Base-by-base conservation (phyloP, 139 green algal species). In the Ettlia oleoabundans region DNA sequence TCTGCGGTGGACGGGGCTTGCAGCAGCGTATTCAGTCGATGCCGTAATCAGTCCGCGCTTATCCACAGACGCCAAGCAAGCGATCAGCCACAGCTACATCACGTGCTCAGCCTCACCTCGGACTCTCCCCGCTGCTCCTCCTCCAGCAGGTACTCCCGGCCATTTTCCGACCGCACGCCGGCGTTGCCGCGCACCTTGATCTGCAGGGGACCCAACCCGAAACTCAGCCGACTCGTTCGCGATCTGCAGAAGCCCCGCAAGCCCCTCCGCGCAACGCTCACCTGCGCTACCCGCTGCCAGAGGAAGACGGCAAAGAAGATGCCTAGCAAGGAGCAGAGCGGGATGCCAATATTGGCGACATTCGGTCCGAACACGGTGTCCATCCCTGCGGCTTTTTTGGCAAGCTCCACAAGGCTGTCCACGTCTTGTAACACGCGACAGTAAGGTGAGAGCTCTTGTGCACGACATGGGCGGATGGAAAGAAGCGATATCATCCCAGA, bases 81-180 rank as follows among this genome's bases (percentile, higher is more conserved):
- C n/a, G n/a, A n/a, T n/a, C n/a, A n/a, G n/a, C n/a, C n/a, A n/a
- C n/a, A n/a, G n/a, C n/a, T n/a, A n/a, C n/a, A 62, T 64, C 6
- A 62, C 62, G 33, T 58, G n/a, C 32, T 32, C 33, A 6, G 18
- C 26, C 30, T 41, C 42, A 93, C 91, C 84, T 91, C 88, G 30
- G 85, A 77, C 63, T 95, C 91, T 28, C 91, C 90, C 15, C 83
- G 76, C 74, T 92, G 90, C 83, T 93, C 91, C 86, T 94, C 92
- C 77, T 95, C 95, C 18, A 98, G 85, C 55, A 98, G 82, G 61
- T 97, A 97, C 63, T 93, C 91, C 21, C 94, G 87, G 9, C 91
- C 92, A 65, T 93, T 93, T 42, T 93, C 78, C 61, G 71, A 78
- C 7, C 89, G 68, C 24, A 91, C 70, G 18, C 85, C 62, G 22